Base-by-base conservation (phyloP, 83 land plant genomes). In the Diphasiastrum complanatum region DNA sequence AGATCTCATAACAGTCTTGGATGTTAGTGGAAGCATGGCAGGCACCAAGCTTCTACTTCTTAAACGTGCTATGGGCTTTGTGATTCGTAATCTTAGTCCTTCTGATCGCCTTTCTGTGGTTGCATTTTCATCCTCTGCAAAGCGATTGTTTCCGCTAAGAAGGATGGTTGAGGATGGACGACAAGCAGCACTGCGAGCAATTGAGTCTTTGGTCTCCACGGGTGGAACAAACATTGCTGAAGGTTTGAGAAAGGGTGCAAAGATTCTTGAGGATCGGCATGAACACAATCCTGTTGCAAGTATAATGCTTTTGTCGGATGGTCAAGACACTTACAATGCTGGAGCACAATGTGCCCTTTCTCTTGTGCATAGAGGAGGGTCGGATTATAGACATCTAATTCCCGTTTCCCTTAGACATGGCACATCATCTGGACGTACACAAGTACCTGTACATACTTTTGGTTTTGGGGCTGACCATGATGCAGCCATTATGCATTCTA, bases 381-480 rank as follows among this genome's bases (percentile, higher is more conserved):
- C 19, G 0, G 68, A 79, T 54, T 79, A 75, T 49, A 27, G 51
- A 37, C 56, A 69, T 3, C 70, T 88, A 27, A 73, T 88, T 16
- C 90, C 82, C 1, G 47, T 41, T 5, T 72, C 86, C 30, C 74
- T 73, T 25, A 63, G 72, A 52, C 54, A 67, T 3, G 32, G 46
- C 57, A 45, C 47, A 3, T 60, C 33, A 19, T 32, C 57, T 18
- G 76, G 74, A 1, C 75, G 69, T 33, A 8, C 26, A 0, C 74
- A 61, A 19, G 77, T 77, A 5, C 97, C 95, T 14, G 85, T 85
- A 2, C 89, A 84, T 65, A 73, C 95, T 24, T 91, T 87, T 67
- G 97, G 97, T 19, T 91, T 91, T 69, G 97, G 97, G 33, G 56
- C 81, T 12, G 97, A 87, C 60, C 95, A 91, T 66, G 97, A 91